Evolutionary conservation across 768 basidiomycete species (phyloP).

Genomic region (Panaeolus papilionaceus): DNA sequence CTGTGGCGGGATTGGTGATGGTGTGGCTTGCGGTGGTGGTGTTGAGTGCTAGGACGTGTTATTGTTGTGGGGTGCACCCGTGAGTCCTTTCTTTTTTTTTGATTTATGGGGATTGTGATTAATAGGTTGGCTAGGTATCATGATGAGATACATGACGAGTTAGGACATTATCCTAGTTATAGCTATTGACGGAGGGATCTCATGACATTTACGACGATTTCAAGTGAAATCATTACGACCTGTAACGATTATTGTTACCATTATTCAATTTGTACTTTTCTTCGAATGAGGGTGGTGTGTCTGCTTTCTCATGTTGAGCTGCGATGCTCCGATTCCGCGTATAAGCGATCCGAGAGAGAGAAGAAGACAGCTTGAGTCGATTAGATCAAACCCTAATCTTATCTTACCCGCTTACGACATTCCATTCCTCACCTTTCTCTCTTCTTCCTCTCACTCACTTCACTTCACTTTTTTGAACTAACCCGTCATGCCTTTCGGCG

Average conservation of each 20-base stretch:
- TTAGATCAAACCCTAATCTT: slow-evolving; percentile 2
- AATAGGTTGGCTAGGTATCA: background rate
- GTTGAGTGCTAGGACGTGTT: slow-evolving; percentile 69
- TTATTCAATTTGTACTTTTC: background rate
- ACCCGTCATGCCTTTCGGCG: slow-evolving; percentile 79
- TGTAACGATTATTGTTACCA: background rate
- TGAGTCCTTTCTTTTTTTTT: slow-evolving; percentile 1
- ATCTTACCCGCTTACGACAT: background rate
- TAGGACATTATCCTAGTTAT: background rate
- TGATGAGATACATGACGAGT: slow-evolving; percentile 10
- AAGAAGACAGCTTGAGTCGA: background rate
- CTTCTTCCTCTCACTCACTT: background rate
- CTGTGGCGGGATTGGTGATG: slow-evolving; percentile 57
- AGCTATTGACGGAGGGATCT: background rate
- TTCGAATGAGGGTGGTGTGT: too few species aligned
- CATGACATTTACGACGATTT: background rate
- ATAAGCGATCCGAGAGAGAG: too few species aligned
- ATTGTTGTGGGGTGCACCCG: slow-evolving; percentile 62
- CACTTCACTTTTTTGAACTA: background rate
- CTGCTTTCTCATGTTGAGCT: too few species aligned
- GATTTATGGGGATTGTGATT: background rate
- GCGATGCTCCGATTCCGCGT: too few species aligned
- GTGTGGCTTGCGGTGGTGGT: slow-evolving; percentile 67
- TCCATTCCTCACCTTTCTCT: background rate
- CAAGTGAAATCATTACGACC: background rate